Evolutionary conservation across 2,329 filamentous ascomycete species (phyloP).

Genomic region (Rhynchosporium agropyri): DNA sequence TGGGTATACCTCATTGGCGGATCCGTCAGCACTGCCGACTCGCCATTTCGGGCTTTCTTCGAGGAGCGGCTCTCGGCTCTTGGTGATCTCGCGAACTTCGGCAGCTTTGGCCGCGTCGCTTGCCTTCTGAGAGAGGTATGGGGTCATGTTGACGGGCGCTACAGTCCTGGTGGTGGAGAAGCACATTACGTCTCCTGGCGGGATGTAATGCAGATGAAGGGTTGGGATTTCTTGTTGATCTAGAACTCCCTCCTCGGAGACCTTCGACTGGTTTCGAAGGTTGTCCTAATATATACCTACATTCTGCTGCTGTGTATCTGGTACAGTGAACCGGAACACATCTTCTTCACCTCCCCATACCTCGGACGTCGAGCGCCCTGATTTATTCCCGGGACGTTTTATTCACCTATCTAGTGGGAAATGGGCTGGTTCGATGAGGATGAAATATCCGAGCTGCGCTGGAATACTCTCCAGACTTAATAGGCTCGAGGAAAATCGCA

Average conservation of each 20-base stretch:
- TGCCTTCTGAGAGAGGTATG: constrained; percentile 82
- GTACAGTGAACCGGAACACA: constrained; percentile 26
- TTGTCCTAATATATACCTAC: constrained; percentile 30
- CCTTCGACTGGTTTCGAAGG: constrained; percentile 32
- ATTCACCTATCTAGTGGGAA: constrained; percentile 21
- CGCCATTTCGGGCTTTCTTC: constrained; percentile 77
- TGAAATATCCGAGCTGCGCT: constrained; percentile 25
- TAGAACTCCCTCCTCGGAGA: constrained; percentile 46
- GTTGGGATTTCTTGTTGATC: constrained; percentile 92
- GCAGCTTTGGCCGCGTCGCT: constrained; percentile 83
- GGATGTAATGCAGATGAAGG: constrained; percentile 88
- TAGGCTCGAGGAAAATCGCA: constrained; percentile 17
- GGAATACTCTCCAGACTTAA: constrained; percentile 23
- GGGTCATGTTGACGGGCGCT: constrained; percentile 66
- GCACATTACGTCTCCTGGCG: constrained; percentile 85
- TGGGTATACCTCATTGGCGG: constrained; percentile 94
- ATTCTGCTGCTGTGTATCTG: constrained; percentile 24
- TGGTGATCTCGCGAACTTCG: constrained; percentile 75
- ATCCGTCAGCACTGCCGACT: constrained; percentile 71
- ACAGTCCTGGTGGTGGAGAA: constrained; percentile 43
- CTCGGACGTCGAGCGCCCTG: constrained; percentile 31
- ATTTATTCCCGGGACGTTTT: constrained; percentile 28
- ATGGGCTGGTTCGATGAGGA: constrained; percentile 11
- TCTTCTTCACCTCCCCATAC: constrained; percentile 24
- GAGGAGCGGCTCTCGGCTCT: constrained; percentile 73